Percentiles rank a stretch among this genome's conserved stretches.
Conservation (phyloP, 2,329 filamentous ascomycete genomes). For the Paraconiothyrium brasiliense region DNA sequence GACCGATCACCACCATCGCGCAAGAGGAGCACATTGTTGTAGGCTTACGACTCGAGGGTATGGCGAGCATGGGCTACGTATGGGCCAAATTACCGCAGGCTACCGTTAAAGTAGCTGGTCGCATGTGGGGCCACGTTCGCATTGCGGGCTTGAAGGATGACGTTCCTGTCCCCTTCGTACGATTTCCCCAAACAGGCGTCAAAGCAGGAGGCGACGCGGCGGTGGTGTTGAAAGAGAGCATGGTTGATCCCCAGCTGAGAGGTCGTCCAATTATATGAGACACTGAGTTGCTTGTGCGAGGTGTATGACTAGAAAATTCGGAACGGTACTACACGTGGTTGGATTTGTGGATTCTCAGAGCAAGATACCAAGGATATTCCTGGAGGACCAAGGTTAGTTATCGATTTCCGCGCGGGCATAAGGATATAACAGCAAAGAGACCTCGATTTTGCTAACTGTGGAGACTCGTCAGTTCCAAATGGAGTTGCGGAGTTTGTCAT, state of each 20-base stretch:
- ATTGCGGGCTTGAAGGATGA: conserved; percentile 33
- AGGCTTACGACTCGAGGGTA: conserved; percentile 37
- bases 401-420: background rate
- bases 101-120: background rate
- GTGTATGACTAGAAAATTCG: background rate
- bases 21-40: conserved; percentile 35
- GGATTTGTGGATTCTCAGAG: background rate
- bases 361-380: background rate
- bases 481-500: background rate
- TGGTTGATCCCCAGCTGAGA: conserved; percentile 21
- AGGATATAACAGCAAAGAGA: background rate
- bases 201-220: conserved; percentile 25
- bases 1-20: conserved; percentile 17
- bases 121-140: conserved; percentile 34
- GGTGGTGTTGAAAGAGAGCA: conserved; percentile 33
- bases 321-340: background rate
- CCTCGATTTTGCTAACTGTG: background rate
- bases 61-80: conserved; percentile 35
- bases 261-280: background rate
- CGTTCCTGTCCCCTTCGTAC: conserved; percentile 31
- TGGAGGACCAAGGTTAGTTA: background rate
- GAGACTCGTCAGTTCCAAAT: background rate
- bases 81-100: conserved; percentile 25
- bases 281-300: background rate
- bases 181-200: conserved; percentile 16